Conservation (phyloP, 208 protist genomes). For the Wallacemonas collosoma region DNA sequence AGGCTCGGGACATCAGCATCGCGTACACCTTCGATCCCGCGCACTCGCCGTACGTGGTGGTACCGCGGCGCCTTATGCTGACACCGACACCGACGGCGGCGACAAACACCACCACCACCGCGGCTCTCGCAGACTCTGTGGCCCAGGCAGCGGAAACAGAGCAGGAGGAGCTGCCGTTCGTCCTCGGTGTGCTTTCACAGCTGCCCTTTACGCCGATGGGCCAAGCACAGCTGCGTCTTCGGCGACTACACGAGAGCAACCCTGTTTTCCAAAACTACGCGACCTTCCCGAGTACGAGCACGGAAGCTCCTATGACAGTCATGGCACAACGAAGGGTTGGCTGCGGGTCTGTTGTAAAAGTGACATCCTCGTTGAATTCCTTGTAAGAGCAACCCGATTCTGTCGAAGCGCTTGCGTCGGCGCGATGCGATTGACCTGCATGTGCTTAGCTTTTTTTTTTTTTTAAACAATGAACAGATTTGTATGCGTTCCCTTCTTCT, state of each 20-base stretch:
- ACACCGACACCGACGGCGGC: neutral
- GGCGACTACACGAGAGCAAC: conserved; percentile 31
- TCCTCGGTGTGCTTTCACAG: conserved; percentile 51
- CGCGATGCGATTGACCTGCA: neutral
- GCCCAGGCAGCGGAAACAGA: neutral
- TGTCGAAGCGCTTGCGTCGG: too few relatives aligned
- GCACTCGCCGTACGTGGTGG: conserved; percentile 49
- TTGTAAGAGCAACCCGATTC: neutral
- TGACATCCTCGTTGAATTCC: conserved; percentile 19
- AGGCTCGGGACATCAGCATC: conserved; percentile 50
- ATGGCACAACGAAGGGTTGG: conserved; percentile 22
- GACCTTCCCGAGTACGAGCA: conserved; percentile 28
- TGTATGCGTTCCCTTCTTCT: neutral
- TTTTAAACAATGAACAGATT: conserved; percentile 5
- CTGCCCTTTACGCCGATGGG: conserved; percentile 37
- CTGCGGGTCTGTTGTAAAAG: neutral
- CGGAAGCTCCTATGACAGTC: conserved; percentile 21
- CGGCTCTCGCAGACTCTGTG: neutral
- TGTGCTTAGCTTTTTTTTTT: conserved; percentile 23
- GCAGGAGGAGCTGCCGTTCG: conserved; percentile 30
- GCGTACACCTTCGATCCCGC: conserved; percentile 56
- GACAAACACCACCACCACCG: neutral
- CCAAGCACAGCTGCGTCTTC: conserved; percentile 44
- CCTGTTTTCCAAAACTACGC: conserved; percentile 59
- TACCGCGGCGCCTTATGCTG: conserved; percentile 43